Conservation (phyloP, 2,329 filamentous ascomycete species). For the Emergomyces africanus region DNA sequence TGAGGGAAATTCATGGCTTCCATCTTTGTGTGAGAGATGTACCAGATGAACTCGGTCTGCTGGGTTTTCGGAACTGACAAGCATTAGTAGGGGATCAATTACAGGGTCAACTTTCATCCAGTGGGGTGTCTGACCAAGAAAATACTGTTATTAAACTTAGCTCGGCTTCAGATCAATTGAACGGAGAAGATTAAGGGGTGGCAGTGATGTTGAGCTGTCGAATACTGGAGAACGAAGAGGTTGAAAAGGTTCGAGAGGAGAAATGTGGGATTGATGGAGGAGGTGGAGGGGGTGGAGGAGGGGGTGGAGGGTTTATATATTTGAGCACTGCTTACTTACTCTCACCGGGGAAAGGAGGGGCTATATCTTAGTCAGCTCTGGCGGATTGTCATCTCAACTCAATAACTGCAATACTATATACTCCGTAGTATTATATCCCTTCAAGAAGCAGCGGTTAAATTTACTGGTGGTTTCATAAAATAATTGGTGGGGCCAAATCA, state of each 20-base stretch:
- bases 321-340: too few species aligned
- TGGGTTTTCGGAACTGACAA: not conserved
- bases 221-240: not conserved
- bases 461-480: too few species aligned
- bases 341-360: not conserved
- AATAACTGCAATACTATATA: too few species aligned
- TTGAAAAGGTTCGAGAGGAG: not conserved
- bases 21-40: conserved; percentile 17
- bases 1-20: conserved; percentile 29
- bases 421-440: too few species aligned
- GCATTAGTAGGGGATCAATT: not conserved
- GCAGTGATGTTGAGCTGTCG: not conserved
- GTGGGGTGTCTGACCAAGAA: not conserved
- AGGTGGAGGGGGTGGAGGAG: too few species aligned
- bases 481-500: too few species aligned
- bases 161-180: not conserved
- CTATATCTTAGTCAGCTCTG: not conserved
- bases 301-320: not conserved
- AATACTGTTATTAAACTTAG: not conserved
- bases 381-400: too few species aligned
- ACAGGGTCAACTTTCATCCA: not conserved
- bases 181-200: not conserved
- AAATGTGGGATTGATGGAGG: not conserved
- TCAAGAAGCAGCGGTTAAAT: too few species aligned
- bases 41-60: conserved; percentile 7